Base-by-base conservation (phyloP, 345 rosid species). In the Camelina laxa region DNA sequence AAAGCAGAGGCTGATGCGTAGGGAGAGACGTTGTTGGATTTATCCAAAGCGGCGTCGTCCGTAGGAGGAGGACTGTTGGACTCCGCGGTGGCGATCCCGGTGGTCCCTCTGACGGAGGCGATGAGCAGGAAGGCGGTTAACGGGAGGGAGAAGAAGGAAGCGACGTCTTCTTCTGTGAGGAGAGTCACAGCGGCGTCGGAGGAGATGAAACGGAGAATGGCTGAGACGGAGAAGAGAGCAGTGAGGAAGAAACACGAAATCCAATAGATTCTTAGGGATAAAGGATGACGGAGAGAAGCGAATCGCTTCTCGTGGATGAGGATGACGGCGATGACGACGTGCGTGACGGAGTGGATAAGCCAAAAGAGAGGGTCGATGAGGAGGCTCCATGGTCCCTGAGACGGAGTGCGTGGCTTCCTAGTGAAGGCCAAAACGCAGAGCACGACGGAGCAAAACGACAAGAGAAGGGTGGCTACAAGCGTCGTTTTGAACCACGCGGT, bases 231-330 rank as follows among this genome's bases (percentile, higher is more conserved):
- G 75, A 91, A 89, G 74, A 89, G 70, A 9, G 84, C 19, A 12
- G 81, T 53, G 63, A 82, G 24, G 54, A 86, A n/a, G 70, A 87
- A 90, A 75, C 80, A 75, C 2, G 78, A 83, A 67, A 80, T 60
- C 98, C 98, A 94, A 30, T 80, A 94, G 76, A 82, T 60, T 61
- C 98, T 77, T 45, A 94, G 93, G 13, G 89, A 78, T 10, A 84
- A 35, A 2, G 95, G 95, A 47, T 94, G 94, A 24, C 35, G 38
- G 9, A 75, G 64, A 27, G 91, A 89, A 45, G 81, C 77, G 67
- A 94, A 86, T 76, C 85, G 83, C 86, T 85, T 88, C 83, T 93
- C 87, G 64, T 93, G 96, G 63, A 91, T 50, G 77, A 94, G 76
- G 57, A 91, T 77, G 47, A 88, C 74, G 4, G 86, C 83, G 51